Base-by-base conservation (phyloP, 495 filamentous ascomycete species). In the Amniculicola lignicola region DNA sequence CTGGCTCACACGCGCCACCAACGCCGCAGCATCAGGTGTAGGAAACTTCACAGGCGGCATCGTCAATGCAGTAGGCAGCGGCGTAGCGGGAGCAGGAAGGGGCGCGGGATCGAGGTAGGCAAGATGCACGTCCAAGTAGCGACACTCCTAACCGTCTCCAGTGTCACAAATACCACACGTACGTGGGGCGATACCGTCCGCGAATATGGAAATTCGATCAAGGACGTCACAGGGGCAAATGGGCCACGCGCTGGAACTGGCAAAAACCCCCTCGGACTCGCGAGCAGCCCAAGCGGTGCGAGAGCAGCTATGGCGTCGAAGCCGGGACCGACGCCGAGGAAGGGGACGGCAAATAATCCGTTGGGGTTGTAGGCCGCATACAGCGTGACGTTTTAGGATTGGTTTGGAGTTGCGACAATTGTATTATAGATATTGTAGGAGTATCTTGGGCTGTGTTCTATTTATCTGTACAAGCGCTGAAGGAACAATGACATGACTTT, bases 141-240 rank as follows among this genome's bases (percentile, higher is more conserved):
- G 22, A 5, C 0, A 19, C 10, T n/a, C 33, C 18, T 28, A n/a
- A 36, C 9, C 50, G 1, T 21, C 16, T 27, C 19, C 36, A 73
- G 70, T 36, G 63, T 73, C 28, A 50, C 74, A 10, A 60, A 64
- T 42, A 66, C 70, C 0, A 66, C 73, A 2, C 64, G 65, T 18
- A 54, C 51, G 38, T 77, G 71, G 69, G 75, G 69, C 23, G 64
- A 72, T 55, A 67, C 68, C 52, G 72, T 74, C 19, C 71, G 71
- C 50, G 70, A 73, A 41, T 74, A 72, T 51, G 75, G 73, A 29
- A 78, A 78, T 65, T 68, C 66, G 45, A 69, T 78, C 56, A 76
- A 74, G 39, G 75, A 78, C 54, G 61, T 61, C 2, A 74, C 73
- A 0, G 69, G 68, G 10, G 74, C 73, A 4, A 60, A 42, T 0